These are phyloP conservation scores for Paraglomus brasilianum DNA, from an alignment of 192 early-diverging fungal genomes.

Conservation along the genomic window DNA sequence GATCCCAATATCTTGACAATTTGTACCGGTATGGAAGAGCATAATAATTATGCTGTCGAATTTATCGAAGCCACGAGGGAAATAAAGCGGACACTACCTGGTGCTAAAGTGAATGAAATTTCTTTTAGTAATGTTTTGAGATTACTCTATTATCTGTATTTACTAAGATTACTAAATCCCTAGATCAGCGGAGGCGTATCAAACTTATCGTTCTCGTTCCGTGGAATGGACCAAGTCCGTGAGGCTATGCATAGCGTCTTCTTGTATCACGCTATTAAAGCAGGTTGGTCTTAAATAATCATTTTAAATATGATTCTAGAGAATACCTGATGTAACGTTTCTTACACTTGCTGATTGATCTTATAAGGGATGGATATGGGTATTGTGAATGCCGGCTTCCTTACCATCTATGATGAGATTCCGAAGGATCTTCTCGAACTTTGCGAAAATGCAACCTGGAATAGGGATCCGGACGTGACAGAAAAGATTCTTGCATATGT, in stretches of 20 bases:
- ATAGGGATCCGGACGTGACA: constrained; percentile 85
- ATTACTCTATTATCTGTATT: constrained; percentile 82
- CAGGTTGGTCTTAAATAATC: constrained; percentile 5
- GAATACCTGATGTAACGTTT: too few species aligned
- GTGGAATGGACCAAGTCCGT: constrained; percentile 88
- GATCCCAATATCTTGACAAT: constrained; percentile 97
- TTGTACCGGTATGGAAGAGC: constrained; percentile 96
- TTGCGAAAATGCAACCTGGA: constrained; percentile 93
- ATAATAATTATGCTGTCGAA: constrained; percentile 94
- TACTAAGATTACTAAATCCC: constrained; percentile 89
- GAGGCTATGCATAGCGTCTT: constrained; percentile 98
- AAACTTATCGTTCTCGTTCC: constrained; percentile 97
- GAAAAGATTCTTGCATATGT: constrained; percentile 94
- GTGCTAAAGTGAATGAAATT: constrained; percentile 89
- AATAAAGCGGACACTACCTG: constrained; percentile 82
- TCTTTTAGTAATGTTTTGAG: constrained; percentile 93
- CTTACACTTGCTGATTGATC: constrained; percentile 34
- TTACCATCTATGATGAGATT: constrained; percentile 95
- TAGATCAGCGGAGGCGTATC: constrained; percentile 92
- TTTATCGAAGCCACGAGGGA: constrained; percentile 75
- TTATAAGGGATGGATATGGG: constrained; percentile 96
- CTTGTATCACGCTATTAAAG: constrained; percentile 53
- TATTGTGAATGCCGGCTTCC: constrained; percentile 95
- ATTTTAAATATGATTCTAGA: neutral
- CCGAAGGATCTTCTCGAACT: constrained; percentile 89